These are phyloP conservation scores for Termitomyces eurrhizus DNA, from an alignment of 768 basidiomycete genomes.

Conservation along the genomic window DNA sequence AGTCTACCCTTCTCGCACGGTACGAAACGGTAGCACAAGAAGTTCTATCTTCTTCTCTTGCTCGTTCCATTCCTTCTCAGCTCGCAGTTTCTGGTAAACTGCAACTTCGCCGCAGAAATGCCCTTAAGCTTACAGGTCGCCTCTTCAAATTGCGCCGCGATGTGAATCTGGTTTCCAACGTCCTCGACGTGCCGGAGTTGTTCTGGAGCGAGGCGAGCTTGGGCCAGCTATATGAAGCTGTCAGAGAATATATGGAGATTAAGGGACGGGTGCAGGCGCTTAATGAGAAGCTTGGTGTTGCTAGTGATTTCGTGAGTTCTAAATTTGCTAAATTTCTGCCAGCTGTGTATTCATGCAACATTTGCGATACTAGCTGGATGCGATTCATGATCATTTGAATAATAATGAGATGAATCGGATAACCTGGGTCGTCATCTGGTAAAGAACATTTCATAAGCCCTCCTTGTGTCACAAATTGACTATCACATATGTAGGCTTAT, in stretches of 20 bases:
- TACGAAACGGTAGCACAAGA: conserved; percentile 78
- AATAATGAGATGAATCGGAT: conserved; percentile 88
- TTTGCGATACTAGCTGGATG: conserved; percentile 67
- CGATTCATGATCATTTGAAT: conserved; percentile 92
- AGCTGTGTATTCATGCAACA: background rate
- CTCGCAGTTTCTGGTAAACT: conserved; percentile 77
- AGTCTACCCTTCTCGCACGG: conserved; percentile 87
- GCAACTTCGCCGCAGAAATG: conserved; percentile 72
- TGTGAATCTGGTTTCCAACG: conserved; percentile 88
- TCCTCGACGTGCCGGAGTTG: conserved; percentile 88
- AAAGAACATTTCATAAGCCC: conserved; percentile 21
- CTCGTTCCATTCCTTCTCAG: conserved; percentile 79
- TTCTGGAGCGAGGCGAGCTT: conserved; percentile 95
- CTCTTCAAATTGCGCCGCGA: conserved; percentile 87
- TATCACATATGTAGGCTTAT: conserved; percentile 62
- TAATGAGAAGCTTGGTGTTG: conserved; percentile 85
- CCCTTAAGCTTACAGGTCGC: conserved; percentile 80
- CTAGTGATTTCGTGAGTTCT: conserved; percentile 77
- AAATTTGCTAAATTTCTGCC: background rate
- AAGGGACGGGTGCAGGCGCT: conserved; percentile 75
- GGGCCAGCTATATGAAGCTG: conserved; percentile 86
- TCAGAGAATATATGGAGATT: conserved; percentile 94
- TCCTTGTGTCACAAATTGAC: conserved; percentile 16
- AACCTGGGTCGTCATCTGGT: conserved; percentile 57
- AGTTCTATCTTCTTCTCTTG: conserved; percentile 73